Evolutionary conservation across 2,329 filamentous ascomycete species (phyloP), one percentile per base, ranked within the genome.

Genomic region (Parafenestella ontariensis): DNA sequence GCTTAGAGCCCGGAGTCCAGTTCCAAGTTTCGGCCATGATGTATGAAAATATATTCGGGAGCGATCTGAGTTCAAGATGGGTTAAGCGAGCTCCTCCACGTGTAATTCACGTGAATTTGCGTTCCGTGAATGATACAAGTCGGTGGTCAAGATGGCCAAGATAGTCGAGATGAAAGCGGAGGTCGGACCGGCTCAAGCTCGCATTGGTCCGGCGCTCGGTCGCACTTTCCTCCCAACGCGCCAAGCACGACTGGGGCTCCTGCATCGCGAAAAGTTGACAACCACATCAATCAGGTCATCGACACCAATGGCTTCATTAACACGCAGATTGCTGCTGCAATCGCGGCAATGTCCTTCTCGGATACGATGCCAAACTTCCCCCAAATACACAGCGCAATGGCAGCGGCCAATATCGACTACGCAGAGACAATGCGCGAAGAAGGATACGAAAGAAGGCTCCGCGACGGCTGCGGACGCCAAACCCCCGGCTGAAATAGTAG

Each of bases 231-330:
- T 65, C 58, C 63, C 9, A 34, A 42, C 23, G 46, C 54, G 68
- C 66, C 67, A 72, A 66, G 68, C 58, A 46, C 36, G n/a, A 20
- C 15, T 59, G 49, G 52, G 34, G 45, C 48, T 52, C 53, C 55
- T 61, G 31, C 61, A 61, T 59, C 46, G 58, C 68, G n/a, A 75
- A 74, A 73, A 72, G 70, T 71, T 62, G 46, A 62, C 64, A 56
- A 64, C 59, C 36, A 44, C 56, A 58, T 58, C 50, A 48, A 53
- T 34, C 51, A 47, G 46, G 39, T 46, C 57, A 54, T 44, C 54
- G 36, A 39, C 60, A 39, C 26, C 71, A 70, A 76, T 76, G 73
- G 71, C 73, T 49, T 73, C 72, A 61, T 64, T 70, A 69, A 62
- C 71, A 58, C 68, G 69, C 53, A 59, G 71, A 40, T 54, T 75